Evolutionary conservation across 495 filamentous ascomycete genomes (phyloP), one percentile per base, ranked within the genome.

Genomic region (Entonaema liquescens): DNA sequence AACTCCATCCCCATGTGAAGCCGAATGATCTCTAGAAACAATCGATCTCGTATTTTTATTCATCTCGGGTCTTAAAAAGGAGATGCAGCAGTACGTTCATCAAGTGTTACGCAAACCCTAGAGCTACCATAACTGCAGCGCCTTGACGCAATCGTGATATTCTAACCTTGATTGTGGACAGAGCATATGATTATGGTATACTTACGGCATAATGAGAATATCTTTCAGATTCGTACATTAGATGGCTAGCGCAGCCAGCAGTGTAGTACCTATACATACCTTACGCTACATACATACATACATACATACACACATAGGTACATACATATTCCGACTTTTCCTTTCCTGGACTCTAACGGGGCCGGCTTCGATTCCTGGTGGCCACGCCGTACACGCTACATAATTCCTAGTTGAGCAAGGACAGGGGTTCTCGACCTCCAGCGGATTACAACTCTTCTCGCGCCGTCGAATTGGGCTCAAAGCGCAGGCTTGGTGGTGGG

Each of bases 401-500:
- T 26, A 56, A 26, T 56, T 56, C 56, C 59, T 63, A 68, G 31
- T 36, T 53, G 7, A 56, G 47, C 66, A 59, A 59, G n/a, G 71
- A 47, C 52, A 66, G 42, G 65, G 68, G 6, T 49, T 54, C 29
- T 70, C 50, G 62, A 66, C 67, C 58, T 61, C 53, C 44, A 60
- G 69, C 66, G 71, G 65, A 69, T 69, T 73, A 56, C 67, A 21
- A 73, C 71, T 56, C 58, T 68, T 68, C 60, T 5, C 65, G 56
- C 67, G 70, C 70, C 65, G 70, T 72, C 65, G 61, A 68, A 72
- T 72, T 72, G 60, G 65, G 61, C 55, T 68, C 65, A 62, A 58
- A 68, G 61, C 59, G 60, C 50, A 52, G 53, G 15, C 49, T 26
- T 26, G 17, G 60, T 68, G 70, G n/a, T n/a, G 70, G 35, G 49